Conservation (phyloP, 306 rosid species). For the Rosa rugosa region DNA sequence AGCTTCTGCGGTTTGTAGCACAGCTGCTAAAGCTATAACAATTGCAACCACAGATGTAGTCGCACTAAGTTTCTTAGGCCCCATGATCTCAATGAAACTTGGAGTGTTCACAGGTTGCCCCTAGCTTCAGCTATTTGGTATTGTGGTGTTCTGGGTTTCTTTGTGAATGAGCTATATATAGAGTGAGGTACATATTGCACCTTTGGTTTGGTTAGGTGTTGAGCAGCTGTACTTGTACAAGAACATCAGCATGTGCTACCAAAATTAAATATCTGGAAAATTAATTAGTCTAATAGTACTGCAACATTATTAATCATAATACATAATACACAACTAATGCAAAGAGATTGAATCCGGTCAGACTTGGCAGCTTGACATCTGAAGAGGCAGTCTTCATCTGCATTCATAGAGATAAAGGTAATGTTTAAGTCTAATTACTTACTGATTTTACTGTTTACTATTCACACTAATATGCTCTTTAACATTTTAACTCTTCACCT, state of each 20-base stretch:
- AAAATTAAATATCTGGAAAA: neutral
- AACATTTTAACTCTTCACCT: neutral
- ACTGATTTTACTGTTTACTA: neutral
- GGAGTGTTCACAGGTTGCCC: constrained; percentile 22
- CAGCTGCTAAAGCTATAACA: neutral
- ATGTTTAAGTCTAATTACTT: neutral
- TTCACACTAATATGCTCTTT: neutral
- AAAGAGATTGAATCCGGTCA: neutral
- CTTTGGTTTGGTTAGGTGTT: neutral
- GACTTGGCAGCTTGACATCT: neutral
- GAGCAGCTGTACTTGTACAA: neutral
- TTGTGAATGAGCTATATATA: neutral
- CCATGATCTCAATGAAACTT: neutral
- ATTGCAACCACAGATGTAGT: neutral
- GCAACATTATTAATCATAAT: neutral
- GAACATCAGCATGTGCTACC: constrained; percentile 2
- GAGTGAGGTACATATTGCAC: neutral
- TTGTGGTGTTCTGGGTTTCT: neutral
- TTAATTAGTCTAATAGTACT: neutral
- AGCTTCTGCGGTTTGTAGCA: constrained; percentile 7
- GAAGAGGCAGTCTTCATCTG: neutral
- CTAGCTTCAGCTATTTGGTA: neutral
- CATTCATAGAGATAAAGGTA: neutral
- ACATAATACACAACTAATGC: neutral
- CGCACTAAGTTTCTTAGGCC: neutral